phyloP scores from a whole-genome alignment of 108 stramenopile genomes.

The Cyclotella atomus region DNA sequence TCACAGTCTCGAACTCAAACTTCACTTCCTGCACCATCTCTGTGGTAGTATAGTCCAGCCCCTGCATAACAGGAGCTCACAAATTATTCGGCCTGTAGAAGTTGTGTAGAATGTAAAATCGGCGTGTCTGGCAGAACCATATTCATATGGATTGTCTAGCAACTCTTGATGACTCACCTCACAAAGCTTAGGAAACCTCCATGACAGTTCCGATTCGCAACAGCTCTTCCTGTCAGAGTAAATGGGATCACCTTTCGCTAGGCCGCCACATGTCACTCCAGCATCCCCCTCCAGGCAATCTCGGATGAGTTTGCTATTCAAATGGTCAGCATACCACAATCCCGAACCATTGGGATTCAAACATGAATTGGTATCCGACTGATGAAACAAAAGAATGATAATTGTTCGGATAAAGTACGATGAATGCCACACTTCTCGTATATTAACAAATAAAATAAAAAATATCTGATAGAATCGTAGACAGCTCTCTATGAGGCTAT shows the following conservation, averaged over 20 bases:
- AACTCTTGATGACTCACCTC: constrained; percentile 18
- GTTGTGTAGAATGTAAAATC: neutral
- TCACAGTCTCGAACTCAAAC: constrained; percentile 13
- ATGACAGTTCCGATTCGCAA: constrained; percentile 5
- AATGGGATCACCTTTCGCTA: constrained; percentile 1
- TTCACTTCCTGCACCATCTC: constrained; percentile 1
- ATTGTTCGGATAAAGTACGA: too few relatives aligned
- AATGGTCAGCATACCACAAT: constrained; percentile 9
- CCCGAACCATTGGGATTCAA: constrained; percentile 8
- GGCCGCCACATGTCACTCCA: constrained; percentile 12
- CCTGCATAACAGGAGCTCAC: constrained; percentile 3
- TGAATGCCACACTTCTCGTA: too few relatives aligned
- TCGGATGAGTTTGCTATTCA: neutral
- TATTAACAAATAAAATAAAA: too few relatives aligned
- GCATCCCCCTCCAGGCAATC: constrained; percentile 4
- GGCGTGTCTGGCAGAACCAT: neutral
- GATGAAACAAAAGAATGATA: too few relatives aligned
- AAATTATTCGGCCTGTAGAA: constrained; percentile 1
- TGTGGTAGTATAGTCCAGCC: constrained; percentile 3
- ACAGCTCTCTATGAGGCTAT: constrained; percentile 1
- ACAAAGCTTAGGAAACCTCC: neutral
- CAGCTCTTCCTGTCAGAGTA: constrained; percentile 7
- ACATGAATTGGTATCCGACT: constrained; percentile 2
- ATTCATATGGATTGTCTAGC: too few relatives aligned
- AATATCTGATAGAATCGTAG: neutral